Evolutionary conservation across 2,329 filamentous ascomycete genomes (phyloP).

Genomic region (Bimuria novae-zelandiae): DNA sequence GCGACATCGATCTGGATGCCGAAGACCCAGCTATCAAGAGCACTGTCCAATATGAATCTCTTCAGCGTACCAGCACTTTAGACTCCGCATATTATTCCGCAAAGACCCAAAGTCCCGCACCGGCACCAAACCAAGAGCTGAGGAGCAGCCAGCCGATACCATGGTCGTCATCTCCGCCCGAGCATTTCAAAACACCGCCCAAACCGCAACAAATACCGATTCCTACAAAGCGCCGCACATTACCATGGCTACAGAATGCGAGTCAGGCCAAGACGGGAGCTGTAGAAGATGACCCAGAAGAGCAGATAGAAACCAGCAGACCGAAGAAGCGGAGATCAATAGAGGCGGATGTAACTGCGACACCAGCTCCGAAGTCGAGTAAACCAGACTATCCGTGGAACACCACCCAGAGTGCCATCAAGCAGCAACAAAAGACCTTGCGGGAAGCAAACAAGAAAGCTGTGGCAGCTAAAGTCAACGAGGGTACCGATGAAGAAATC

Average conservation of each 20-base stretch:
- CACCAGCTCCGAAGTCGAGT: constrained; percentile 50
- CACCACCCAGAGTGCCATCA: constrained; percentile 72
- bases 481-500: constrained; percentile 51
- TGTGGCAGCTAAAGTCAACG: constrained; percentile 39
- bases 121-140: constrained; percentile 13
- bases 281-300: constrained; percentile 22
- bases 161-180: constrained; percentile 72
- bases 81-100: constrained; percentile 35
- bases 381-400: constrained; percentile 65
- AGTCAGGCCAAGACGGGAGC: constrained; percentile 26
- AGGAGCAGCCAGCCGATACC: constrained; percentile 64
- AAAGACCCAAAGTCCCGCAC: constrained; percentile 16
- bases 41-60: constrained; percentile 48
- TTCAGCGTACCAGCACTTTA: constrained; percentile 30
- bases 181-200: constrained; percentile 46
- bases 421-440: constrained; percentile 76
- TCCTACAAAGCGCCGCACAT: constrained; percentile 63
- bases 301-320: constrained; percentile 20
- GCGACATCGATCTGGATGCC: constrained; percentile 76
- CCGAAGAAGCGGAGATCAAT: constrained; percentile 37
- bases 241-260: constrained; percentile 63
- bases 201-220: constrained; percentile 39
- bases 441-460: constrained; percentile 64
- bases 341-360: constrained; percentile 45
- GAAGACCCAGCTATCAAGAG: constrained; percentile 61